A percentile compares a stretch with the other conserved stretches of the same genome.
These are phyloP conservation scores for Mollisiaceae sp. DNA, from an alignment of 2,329 filamentous ascomycete species.

Conservation along the genomic window DNA sequence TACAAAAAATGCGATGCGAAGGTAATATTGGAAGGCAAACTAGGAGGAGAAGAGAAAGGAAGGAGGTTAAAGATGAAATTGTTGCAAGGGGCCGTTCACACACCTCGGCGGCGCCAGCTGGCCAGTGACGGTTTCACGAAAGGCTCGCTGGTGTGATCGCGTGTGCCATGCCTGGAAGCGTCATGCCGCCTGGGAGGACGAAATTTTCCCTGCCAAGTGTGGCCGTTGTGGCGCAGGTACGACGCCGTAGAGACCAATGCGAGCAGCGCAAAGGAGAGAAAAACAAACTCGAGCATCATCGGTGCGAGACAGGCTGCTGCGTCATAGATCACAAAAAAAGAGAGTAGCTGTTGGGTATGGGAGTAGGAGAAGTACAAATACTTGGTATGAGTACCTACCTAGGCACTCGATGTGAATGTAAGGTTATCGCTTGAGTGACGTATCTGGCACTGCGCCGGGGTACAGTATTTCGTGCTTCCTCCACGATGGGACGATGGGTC, in stretches of 20 bases:
- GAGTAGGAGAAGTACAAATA: background rate
- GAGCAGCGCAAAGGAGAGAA: background rate
- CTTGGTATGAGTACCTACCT: background rate
- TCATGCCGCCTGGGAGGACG: background rate
- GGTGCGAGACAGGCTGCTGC: background rate
- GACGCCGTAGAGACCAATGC: background rate
- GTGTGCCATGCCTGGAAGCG: background rate
- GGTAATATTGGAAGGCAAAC: background rate
- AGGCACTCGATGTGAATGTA: background rate
- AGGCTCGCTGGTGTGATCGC: background rate
- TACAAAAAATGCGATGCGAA: background rate
- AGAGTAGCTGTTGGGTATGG: too few relatives aligned
- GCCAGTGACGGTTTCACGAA: conserved; percentile 3
- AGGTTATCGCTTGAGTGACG: background rate
- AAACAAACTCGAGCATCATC: conserved; percentile 3
- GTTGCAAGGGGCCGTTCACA: background rate
- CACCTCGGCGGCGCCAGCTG: conserved; percentile 7
- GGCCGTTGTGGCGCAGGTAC: conserved; percentile 4
- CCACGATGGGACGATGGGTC: background rate
- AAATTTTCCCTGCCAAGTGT: background rate
- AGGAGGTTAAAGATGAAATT: background rate
- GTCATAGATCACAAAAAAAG: background rate
- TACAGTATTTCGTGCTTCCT: background rate
- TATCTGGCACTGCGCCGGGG: background rate
- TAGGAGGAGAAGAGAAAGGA: background rate